Evolutionary conservation across 2,329 filamentous ascomycete genomes (phyloP), one percentile per base, ranked within the genome.

Genomic region (Stromatinia cepivora): DNA sequence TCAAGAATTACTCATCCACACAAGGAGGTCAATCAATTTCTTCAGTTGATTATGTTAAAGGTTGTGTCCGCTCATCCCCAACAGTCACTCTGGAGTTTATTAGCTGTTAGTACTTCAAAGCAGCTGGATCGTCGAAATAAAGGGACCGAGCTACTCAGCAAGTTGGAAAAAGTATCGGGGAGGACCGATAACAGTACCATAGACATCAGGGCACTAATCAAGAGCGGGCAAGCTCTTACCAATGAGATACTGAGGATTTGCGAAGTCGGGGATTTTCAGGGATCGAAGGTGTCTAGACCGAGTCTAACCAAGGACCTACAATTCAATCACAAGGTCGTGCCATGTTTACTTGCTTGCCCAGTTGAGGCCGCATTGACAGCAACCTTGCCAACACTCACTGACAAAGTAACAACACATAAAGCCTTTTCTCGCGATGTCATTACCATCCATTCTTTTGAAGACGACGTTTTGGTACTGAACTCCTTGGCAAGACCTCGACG

Each of bases 1-100:
- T 95, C 94, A n/a, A 90, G 95, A 45, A 97, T 99, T 75, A 92
- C 92, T 58, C 95, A 99, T 80, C 88, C 90, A 0, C 92, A 97
- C 78, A 80, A 80, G 5, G 87, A 88, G 1, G 93, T 97, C 1
- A 96, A 92, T 80, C 87, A 90, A 70, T 83, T 92, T 13, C 82
- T 99, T 9, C 87, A 90, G 66, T 85, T 86, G 46, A 94, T 98
- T 73, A 93, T 99, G 68, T 82, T 90, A 71, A 94, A 92, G 78
- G 92, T 97, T n/a, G 90, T 97, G 11, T 85, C 88, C 54, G 84
- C 88, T n/a, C 92, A 97, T 79, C 94, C 95, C 0, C 92, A 92
- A 71, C 95, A 99, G 79, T 90, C 94, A 0, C 80, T 98, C 36
- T 99, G 95, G 96, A 92, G 90, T 76, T 82, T 99, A 48, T 87